Conservation (phyloP, 306 rosid genomes). For the Aeschynomene evenia region DNA sequence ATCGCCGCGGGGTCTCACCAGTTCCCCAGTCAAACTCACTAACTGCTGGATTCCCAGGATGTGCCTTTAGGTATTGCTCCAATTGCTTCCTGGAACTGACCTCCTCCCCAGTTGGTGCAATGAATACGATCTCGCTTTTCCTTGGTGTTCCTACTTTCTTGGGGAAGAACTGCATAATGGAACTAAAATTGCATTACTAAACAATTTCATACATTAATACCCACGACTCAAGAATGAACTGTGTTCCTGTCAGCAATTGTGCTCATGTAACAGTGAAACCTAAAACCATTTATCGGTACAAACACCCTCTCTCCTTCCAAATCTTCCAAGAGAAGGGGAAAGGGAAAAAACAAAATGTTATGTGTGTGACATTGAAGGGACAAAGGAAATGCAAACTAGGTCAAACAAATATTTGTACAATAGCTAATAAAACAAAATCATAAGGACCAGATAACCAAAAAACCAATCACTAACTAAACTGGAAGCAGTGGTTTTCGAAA, state of each 20-base stretch:
- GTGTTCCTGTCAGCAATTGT: neutral
- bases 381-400: neutral
- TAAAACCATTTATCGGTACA: neutral
- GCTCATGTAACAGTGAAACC: neutral
- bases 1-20: constrained; percentile 90
- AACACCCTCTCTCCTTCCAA: neutral
- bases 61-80: constrained; percentile 82
- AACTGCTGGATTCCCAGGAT: constrained; percentile 67
- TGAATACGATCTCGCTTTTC: constrained; percentile 66
- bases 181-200: constrained; percentile 15
- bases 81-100: constrained; percentile 57
- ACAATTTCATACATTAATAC: neutral
- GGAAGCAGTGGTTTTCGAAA: no score
- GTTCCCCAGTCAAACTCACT: constrained; percentile 92
- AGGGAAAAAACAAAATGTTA: neutral
- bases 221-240: neutral
- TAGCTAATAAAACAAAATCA: neutral
- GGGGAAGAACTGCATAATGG: constrained; percentile 59
- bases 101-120: constrained; percentile 92
- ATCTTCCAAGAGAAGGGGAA: no score
- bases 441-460: no score
- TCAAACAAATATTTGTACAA: neutral
- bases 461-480: no score
- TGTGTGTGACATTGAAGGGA: neutral
- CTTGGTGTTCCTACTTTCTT: constrained; percentile 76